Evolutionary conservation across 1,284 basidiomycete species (phyloP).

Genomic region (Tylopilus sp.): DNA sequence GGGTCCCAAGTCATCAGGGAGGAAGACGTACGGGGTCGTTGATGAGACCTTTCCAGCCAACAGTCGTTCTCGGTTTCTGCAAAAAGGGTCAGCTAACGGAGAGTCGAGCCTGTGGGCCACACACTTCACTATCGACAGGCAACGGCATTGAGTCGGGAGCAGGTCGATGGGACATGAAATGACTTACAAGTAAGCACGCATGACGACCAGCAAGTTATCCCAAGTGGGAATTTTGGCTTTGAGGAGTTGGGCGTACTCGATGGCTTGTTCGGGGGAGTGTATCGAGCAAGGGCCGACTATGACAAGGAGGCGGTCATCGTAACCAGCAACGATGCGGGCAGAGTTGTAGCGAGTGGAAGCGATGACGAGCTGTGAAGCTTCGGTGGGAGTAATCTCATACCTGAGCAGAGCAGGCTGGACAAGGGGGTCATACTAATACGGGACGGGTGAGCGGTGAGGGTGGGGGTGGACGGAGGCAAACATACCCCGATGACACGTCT

Average conservation of each 20-base stretch:
- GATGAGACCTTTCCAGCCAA: conserved; percentile 86
- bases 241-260: conserved; percentile 84
- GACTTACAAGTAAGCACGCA: conserved; percentile 93
- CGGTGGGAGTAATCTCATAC: conserved; percentile 71
- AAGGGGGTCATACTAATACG: conserved; percentile 80
- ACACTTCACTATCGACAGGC: conserved; percentile 45
- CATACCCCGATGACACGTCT: conserved; percentile 69
- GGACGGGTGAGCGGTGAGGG: neutral
- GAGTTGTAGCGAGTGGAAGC: conserved; percentile 74
- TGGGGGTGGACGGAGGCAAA: conserved; percentile 23
- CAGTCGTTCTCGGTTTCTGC: conserved; percentile 84
- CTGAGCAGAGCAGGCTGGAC: conserved; percentile 87
- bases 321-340: conserved; percentile 76
- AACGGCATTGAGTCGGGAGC: conserved; percentile 3
- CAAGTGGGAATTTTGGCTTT: conserved; percentile 65
- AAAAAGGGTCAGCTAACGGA: conserved; percentile 5
- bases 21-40: conserved; percentile 61
- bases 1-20: neutral
- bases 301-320: conserved; percentile 83
- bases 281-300: conserved; percentile 97
- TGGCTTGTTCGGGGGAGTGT: conserved; percentile 83
- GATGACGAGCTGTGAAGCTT: conserved; percentile 64
- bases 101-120: neutral
- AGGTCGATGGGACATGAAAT: conserved; percentile 2
- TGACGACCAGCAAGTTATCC: conserved; percentile 85